Percentiles rank a stretch among this genome's conserved stretches.
Conservation (phyloP, 306 rosid species). For the Cucurbita maxima region DNA sequence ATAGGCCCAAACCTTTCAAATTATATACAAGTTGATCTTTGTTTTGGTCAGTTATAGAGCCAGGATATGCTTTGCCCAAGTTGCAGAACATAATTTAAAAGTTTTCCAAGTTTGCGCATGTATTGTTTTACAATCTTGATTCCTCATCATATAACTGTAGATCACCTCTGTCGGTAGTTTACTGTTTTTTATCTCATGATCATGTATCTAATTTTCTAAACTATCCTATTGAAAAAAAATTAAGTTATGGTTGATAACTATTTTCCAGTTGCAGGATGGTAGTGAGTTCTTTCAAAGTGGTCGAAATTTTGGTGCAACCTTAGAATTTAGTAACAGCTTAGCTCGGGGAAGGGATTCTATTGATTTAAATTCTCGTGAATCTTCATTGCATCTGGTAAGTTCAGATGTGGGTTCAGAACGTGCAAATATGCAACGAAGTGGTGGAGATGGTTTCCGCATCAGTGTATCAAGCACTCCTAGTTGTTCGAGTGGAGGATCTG, state of each 20-base stretch:
- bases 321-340: slow-evolving; percentile 37
- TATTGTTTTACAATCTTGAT: not conserved
- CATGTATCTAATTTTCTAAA: not conserved
- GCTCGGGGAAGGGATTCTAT: slow-evolving; percentile 32
- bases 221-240: not conserved
- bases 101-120: not conserved
- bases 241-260: not conserved
- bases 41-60: not conserved
- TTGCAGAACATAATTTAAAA: not conserved
- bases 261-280: slow-evolving; percentile 32
- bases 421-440: slow-evolving; percentile 60
- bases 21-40: not conserved
- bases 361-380: slow-evolving; percentile 36
- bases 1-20: not conserved
- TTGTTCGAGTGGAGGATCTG: slow-evolving; percentile 65
- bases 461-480: slow-evolving; percentile 77
- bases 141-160: not conserved
- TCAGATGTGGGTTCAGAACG: slow-evolving; percentile 59
- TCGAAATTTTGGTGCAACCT: slow-evolving; percentile 33
- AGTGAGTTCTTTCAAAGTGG: slow-evolving; percentile 19
- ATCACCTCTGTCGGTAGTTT: not conserved
- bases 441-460: slow-evolving; percentile 67
- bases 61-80: not conserved
- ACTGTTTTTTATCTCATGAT: not conserved
- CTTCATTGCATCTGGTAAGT: slow-evolving; percentile 20